Evolutionary conservation across 2,329 filamentous ascomycete species (phyloP).

Genomic region (Ramichloridium luteum): DNA sequence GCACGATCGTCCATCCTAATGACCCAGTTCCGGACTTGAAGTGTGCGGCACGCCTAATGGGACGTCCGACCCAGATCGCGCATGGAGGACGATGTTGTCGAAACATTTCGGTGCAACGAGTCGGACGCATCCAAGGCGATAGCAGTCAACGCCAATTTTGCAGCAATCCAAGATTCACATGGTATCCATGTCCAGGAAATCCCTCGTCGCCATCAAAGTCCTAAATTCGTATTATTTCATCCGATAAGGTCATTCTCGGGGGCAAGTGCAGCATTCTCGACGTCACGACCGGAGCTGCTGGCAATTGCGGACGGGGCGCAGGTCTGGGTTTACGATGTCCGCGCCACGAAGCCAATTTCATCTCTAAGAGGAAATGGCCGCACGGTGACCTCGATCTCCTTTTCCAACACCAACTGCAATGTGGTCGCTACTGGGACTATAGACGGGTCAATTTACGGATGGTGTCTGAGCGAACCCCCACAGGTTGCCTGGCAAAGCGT

Average conservation of each 20-base stretch:
- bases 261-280: conserved; percentile 7
- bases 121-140: too few relatives aligned
- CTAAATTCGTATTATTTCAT: neutral
- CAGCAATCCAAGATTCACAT: neutral
- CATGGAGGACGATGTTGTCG: too few relatives aligned
- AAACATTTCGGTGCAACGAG: too few relatives aligned
- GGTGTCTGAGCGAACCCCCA: too few relatives aligned
- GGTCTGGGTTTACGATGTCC: conserved; percentile 14
- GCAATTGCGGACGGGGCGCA: conserved; percentile 14
- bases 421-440: conserved; percentile 12
- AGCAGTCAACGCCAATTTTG: neutral
- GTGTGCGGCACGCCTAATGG: too few relatives aligned
- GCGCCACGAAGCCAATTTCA: conserved; percentile 5
- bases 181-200: neutral
- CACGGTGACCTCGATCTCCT: conserved; percentile 12
- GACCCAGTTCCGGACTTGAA: too few relatives aligned
- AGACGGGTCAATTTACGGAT: conserved; percentile 14
- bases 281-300: conserved; percentile 11
- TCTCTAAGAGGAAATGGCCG: conserved; percentile 14
- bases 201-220: neutral
- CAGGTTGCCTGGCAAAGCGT: too few relatives aligned
- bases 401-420: conserved; percentile 8
- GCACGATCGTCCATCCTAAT: too few relatives aligned
- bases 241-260: neutral
- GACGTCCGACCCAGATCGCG: too few relatives aligned